phyloP scores from a whole-genome alignment of 768 basidiomycete species.

The Tricholoma terreum region DNA sequence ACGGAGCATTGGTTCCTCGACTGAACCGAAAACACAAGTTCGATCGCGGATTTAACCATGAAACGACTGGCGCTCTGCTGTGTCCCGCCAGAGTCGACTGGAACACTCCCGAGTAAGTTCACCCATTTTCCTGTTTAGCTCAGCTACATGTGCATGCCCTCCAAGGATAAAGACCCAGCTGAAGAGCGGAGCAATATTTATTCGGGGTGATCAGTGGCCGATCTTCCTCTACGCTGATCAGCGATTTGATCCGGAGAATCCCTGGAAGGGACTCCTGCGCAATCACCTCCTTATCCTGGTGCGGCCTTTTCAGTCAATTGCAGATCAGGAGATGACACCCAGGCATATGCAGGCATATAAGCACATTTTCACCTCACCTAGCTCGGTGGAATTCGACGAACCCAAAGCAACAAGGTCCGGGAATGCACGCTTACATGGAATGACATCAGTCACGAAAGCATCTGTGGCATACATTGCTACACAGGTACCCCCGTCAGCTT shows the following conservation, averaged over 20 bases:
- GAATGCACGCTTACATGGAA: not conserved
- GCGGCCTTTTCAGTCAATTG: no score
- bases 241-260: constrained; percentile 20
- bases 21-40: not conserved
- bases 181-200: constrained; percentile 9
- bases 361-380: no score
- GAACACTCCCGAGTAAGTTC: not conserved
- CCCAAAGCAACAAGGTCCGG: not conserved
- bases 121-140: not conserved
- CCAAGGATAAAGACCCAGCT: constrained; percentile 6
- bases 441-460: not conserved
- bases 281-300: constrained; percentile 14
- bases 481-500: not conserved
- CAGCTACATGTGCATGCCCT: not conserved
- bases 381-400: not conserved
- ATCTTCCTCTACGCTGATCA: not conserved
- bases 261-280: constrained; percentile 24
- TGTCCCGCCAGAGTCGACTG: not conserved
- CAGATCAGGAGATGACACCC: no score
- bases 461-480: not conserved
- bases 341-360: no score
- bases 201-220: constrained; percentile 24
- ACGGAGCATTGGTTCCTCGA: not conserved
- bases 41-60: constrained; percentile 5
- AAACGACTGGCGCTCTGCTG: not conserved